These are phyloP conservation scores for Talaromyces sp. DNA, from an alignment of 2,329 filamentous ascomycete genomes.

Conservation along the genomic window DNA sequence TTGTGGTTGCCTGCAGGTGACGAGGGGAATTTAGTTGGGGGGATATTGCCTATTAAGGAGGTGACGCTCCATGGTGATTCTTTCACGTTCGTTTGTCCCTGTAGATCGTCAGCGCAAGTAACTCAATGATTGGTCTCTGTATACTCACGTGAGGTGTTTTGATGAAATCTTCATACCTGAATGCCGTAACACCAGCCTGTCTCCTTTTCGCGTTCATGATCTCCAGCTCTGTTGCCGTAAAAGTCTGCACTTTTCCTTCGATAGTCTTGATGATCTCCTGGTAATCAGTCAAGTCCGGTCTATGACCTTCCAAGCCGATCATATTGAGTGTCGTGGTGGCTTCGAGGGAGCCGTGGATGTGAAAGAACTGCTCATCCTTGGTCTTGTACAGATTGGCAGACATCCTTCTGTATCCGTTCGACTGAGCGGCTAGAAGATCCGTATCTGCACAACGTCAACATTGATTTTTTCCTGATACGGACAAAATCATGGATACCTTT, in stretches of 20 bases:
- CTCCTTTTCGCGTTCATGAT: constrained; percentile 52
- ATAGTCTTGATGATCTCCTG: constrained; percentile 57
- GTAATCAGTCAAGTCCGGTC: constrained; percentile 60
- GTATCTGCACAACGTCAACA: constrained; percentile 50
- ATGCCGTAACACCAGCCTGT: constrained; percentile 59
- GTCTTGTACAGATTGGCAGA: constrained; percentile 70
- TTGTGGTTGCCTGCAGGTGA: constrained; percentile 23
- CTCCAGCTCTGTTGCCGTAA: constrained; percentile 56
- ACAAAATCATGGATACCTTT: constrained; percentile 29
- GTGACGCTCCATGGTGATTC: constrained; percentile 37
- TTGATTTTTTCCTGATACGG: constrained; percentile 11
- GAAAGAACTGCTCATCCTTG: constrained; percentile 65
- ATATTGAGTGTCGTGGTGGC: constrained; percentile 66
- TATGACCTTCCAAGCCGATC: constrained; percentile 62
- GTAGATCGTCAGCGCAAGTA: neutral
- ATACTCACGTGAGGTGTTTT: constrained; percentile 49
- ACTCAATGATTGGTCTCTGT: neutral
- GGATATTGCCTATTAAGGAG: constrained; percentile 27
- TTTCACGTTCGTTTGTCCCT: constrained; percentile 32
- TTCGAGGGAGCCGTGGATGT: constrained; percentile 71
- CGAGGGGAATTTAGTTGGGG: constrained; percentile 29
- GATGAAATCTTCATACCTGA: constrained; percentile 59
- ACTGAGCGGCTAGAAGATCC: constrained; percentile 67
- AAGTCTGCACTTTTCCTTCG: constrained; percentile 55
- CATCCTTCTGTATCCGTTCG: constrained; percentile 65